Evolutionary conservation across 768 basidiomycete species (phyloP).

Genomic region (Gloeopeniophorella convolvens): DNA sequence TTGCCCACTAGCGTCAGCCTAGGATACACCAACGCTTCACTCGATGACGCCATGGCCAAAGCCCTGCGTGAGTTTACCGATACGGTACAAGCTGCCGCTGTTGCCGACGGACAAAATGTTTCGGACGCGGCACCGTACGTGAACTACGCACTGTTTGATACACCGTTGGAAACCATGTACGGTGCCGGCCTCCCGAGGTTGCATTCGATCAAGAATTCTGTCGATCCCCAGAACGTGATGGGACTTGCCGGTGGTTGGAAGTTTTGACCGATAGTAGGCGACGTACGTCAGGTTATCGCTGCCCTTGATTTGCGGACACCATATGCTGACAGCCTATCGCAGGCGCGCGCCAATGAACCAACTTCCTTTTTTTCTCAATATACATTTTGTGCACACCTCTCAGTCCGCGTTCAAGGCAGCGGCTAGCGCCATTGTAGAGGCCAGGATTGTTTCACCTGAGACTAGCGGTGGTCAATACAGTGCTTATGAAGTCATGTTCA

Average conservation of each 20-base stretch:
- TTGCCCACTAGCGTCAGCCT: not conserved
- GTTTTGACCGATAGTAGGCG: too few relatives aligned
- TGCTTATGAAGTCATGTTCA: too few relatives aligned
- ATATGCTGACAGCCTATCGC: too few relatives aligned
- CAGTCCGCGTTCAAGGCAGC: too few relatives aligned
- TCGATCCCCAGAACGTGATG: constrained; percentile 24
- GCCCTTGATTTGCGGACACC: too few relatives aligned
- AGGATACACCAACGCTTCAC: constrained; percentile 16
- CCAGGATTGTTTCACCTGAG: too few relatives aligned
- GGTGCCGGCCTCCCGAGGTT: constrained; percentile 17
- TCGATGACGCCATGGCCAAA: constrained; percentile 36
- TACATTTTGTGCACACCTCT: too few relatives aligned
- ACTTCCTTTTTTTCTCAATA: too few relatives aligned
- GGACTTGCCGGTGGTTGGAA: constrained; percentile 22
- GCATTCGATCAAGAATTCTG: not conserved
- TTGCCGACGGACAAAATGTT: constrained; percentile 20
- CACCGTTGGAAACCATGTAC: constrained; percentile 16
- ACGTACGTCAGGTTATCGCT: too few relatives aligned
- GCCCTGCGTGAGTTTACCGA: constrained; percentile 26
- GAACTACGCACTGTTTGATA: constrained; percentile 19
- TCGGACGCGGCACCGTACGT: constrained; percentile 10
- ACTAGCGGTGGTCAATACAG: too few relatives aligned
- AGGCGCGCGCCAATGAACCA: too few relatives aligned
- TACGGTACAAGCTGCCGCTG: not conserved
- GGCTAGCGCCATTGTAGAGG: too few relatives aligned